Conservation (phyloP, 257 asterid species). For the Solanum megistacrolobum region DNA sequence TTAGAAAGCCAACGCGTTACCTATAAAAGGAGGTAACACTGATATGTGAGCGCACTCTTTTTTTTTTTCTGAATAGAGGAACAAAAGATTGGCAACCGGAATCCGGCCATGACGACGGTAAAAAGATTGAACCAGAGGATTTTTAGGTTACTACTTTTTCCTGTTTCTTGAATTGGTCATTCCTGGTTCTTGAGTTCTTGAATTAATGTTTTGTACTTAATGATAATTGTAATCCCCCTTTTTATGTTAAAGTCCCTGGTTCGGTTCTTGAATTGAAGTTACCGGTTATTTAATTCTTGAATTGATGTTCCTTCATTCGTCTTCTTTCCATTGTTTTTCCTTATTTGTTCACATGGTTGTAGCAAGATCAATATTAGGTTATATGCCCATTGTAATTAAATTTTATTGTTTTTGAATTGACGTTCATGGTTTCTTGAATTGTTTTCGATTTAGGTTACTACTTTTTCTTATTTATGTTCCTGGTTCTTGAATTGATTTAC, state of each 20-base stretch:
- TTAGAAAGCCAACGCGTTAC: no score
- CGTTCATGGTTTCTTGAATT: no score
- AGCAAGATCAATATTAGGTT: background rate
- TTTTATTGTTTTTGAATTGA: no score
- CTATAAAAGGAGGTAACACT: no score
- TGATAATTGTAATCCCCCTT: no score
- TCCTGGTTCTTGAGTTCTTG: no score
- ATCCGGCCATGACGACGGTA: background rate
- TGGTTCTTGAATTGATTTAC: background rate
- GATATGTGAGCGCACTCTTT: background rate
- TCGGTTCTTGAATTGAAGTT: no score
- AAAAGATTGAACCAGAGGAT: no score
- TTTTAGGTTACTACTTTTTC: background rate
- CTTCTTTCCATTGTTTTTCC: background rate
- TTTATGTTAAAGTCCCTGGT: no score
- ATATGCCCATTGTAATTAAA: background rate
- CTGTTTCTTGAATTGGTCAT: no score
- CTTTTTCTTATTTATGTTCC: background rate
- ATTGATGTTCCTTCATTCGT: background rate
- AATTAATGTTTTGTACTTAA: background rate
- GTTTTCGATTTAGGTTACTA: background rate
- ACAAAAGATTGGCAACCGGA: background rate
- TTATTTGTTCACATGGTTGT: background rate
- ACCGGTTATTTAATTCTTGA: no score
- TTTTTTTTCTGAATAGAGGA: no score